These are phyloP conservation scores for Friedmanniomyces endolithicus DNA, from an alignment of 495 filamentous ascomycete genomes.

Conservation along the genomic window DNA sequence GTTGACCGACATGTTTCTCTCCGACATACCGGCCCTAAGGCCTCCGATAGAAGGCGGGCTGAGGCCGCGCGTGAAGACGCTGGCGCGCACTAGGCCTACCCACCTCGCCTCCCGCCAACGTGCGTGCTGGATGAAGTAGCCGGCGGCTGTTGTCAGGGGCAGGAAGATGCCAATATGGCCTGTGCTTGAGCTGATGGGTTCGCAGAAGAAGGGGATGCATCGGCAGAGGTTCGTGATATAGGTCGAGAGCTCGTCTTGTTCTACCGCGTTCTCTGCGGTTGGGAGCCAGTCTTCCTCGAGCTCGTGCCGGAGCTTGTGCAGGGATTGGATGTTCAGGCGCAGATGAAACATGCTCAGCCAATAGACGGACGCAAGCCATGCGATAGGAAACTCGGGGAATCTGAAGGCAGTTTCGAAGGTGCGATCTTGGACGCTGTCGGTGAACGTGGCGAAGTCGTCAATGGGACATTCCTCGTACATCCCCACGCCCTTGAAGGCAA, in stretches of 20 bases:
- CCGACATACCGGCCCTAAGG: background rate
- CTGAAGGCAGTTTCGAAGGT: constrained; percentile 11
- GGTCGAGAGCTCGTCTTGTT: constrained; percentile 9
- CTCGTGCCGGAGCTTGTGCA: constrained; percentile 7
- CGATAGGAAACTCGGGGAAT: constrained; percentile 12
- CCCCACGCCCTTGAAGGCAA: background rate
- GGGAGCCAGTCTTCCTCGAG: constrained; percentile 10
- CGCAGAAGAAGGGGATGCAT: constrained; percentile 17
- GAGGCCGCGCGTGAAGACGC: constrained; percentile 15
- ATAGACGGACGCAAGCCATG: constrained; percentile 17
- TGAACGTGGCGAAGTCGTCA: constrained; percentile 14
- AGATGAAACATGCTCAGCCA: constrained; percentile 14
- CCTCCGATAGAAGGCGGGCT: constrained; percentile 6
- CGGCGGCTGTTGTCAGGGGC: constrained; percentile 11
- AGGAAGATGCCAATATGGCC: constrained; percentile 19
- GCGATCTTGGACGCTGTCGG: constrained; percentile 5
- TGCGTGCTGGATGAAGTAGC: constrained; percentile 11
- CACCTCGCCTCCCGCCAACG: constrained; percentile 12
- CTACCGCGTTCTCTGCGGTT: background rate
- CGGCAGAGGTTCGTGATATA: constrained; percentile 13
- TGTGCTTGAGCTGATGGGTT: constrained; percentile 13
- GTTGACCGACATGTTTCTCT: background rate
- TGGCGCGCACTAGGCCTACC: constrained; percentile 9
- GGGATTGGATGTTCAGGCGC: constrained; percentile 7
- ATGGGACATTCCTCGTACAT: constrained; percentile 8